Percentiles rank a stretch among this genome's conserved stretches.
These are phyloP conservation scores for Ustilago trichophora DNA, from an alignment of 1,284 basidiomycete species.

Conservation along the genomic window DNA sequence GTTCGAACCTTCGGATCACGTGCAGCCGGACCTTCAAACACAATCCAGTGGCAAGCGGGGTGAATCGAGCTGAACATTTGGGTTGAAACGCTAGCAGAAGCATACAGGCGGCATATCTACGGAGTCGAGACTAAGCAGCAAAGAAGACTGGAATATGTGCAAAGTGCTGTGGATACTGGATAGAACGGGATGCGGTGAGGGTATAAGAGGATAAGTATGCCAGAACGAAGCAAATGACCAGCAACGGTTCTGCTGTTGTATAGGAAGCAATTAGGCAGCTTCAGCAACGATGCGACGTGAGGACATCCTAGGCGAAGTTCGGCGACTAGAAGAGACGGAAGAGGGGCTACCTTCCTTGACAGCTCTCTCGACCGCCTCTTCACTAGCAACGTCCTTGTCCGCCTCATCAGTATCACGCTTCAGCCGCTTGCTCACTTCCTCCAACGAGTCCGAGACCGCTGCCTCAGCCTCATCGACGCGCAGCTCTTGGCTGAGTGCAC, in stretches of 20 bases:
- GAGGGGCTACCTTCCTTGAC: constrained; percentile 30
- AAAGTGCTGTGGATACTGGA: neutral
- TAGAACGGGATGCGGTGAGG: neutral
- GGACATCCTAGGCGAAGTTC: constrained; percentile 43
- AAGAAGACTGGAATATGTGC: no score
- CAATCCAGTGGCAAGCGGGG: no score
- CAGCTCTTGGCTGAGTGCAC: constrained; percentile 42
- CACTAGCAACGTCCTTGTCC: neutral
- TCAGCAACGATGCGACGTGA: constrained; percentile 22
- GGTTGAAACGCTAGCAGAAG: no score
- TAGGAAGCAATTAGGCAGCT: constrained; percentile 5
- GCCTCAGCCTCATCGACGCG: constrained; percentile 7
- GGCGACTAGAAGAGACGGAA: constrained; percentile 35
- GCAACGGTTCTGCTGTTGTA: no score
- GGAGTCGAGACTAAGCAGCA: no score
- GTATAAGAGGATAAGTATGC: constrained; percentile 2
- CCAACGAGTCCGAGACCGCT: neutral
- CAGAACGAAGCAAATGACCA: neutral
- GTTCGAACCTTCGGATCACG: no score
- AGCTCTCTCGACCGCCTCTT: constrained; percentile 6
- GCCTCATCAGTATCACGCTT: constrained; percentile 8
- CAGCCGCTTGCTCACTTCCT: constrained; percentile 31
- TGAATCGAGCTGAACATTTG: no score
- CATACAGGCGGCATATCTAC: no score
- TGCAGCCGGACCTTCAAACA: no score